A percentile compares a stretch with the other conserved stretches of the same genome.
These are phyloP conservation scores for Thalassiosira allenii DNA, from an alignment of 352 stramenopile genomes.

Conservation along the genomic window DNA sequence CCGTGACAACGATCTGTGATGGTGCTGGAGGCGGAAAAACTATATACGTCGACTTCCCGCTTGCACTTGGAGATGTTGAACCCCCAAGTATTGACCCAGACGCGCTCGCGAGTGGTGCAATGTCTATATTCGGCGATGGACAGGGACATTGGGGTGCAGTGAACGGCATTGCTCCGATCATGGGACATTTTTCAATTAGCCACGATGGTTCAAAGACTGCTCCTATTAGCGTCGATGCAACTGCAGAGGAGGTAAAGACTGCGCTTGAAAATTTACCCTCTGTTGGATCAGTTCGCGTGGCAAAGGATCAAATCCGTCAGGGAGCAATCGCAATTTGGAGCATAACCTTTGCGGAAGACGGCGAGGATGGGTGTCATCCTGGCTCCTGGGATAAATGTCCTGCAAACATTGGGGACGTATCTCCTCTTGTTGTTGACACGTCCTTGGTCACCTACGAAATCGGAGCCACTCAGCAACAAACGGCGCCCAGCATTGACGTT, in stretches of 20 bases:
- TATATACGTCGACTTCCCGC: conserved; percentile 88
- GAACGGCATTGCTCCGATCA: conserved; percentile 77
- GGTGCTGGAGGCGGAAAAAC: conserved; percentile 60
- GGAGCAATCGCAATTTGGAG: conserved; percentile 68
- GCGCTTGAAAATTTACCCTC: conserved; percentile 90
- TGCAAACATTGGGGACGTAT: conserved; percentile 87
- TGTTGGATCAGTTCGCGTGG: conserved; percentile 90
- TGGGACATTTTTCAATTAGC: conserved; percentile 88
- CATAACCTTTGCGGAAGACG: conserved; percentile 76
- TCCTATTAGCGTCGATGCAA: conserved; percentile 90
- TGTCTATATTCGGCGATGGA: conserved; percentile 56
- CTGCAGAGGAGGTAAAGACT: conserved; percentile 87
- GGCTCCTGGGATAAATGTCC: conserved; percentile 68
- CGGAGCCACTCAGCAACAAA: conserved; percentile 54
- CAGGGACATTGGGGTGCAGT: conserved; percentile 50
- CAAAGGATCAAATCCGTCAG: conserved; percentile 77
- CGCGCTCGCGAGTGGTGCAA: conserved; percentile 53
- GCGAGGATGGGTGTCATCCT: conserved; percentile 48
- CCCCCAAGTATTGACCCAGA: conserved; percentile 63
- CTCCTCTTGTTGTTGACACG: conserved; percentile 75
- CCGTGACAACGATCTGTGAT: conserved; percentile 53
- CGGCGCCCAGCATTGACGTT: conserved; percentile 66
- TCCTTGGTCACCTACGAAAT: conserved; percentile 47
- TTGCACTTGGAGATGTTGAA: conserved; percentile 80
- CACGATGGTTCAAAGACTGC: conserved; percentile 87